Evolutionary conservation across 2,329 filamentous ascomycete genomes (phyloP).

Genomic region (Proliferodiscus dingleyae): DNA sequence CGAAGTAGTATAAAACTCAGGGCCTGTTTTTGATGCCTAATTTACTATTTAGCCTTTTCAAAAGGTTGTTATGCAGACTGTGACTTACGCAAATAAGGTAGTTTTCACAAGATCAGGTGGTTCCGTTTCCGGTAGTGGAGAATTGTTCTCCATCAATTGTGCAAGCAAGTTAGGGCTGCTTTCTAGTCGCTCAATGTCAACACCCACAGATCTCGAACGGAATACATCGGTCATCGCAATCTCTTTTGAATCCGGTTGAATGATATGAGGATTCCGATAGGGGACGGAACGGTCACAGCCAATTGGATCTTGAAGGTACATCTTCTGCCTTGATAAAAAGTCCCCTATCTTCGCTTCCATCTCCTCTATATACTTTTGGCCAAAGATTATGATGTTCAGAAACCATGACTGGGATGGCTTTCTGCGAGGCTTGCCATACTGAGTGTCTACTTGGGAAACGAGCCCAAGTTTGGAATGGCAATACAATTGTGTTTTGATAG

Average conservation of each 20-base stretch:
- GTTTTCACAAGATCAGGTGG: constrained; percentile 9
- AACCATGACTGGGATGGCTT: constrained; percentile 5
- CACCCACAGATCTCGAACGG: neutral
- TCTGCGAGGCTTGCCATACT: neutral
- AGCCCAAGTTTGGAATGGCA: constrained; percentile 9
- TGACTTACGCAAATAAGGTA: constrained; percentile 8
- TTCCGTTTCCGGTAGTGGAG: constrained; percentile 8
- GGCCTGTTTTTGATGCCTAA: constrained; percentile 21
- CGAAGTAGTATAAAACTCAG: constrained; percentile 19
- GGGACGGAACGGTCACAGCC: constrained; percentile 5
- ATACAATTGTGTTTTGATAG: constrained; percentile 9
- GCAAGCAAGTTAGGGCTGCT: constrained; percentile 7
- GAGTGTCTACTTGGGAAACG: neutral
- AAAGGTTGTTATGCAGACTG: neutral
- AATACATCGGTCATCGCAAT: constrained; percentile 9
- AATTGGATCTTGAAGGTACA: constrained; percentile 17
- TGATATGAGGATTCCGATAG: constrained; percentile 15
- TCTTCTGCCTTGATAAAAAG: constrained; percentile 5
- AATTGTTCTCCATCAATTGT: constrained; percentile 12
- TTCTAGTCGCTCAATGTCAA: constrained; percentile 11
- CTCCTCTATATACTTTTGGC: constrained; percentile 1
- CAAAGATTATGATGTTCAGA: constrained; percentile 12
- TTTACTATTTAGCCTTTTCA: neutral
- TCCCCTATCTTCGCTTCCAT: constrained; percentile 9
- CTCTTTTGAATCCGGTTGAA: constrained; percentile 4